phyloP scores from a whole-genome alignment of 768 basidiomycete genomes.

The Macrolepiota fuliginosa region DNA sequence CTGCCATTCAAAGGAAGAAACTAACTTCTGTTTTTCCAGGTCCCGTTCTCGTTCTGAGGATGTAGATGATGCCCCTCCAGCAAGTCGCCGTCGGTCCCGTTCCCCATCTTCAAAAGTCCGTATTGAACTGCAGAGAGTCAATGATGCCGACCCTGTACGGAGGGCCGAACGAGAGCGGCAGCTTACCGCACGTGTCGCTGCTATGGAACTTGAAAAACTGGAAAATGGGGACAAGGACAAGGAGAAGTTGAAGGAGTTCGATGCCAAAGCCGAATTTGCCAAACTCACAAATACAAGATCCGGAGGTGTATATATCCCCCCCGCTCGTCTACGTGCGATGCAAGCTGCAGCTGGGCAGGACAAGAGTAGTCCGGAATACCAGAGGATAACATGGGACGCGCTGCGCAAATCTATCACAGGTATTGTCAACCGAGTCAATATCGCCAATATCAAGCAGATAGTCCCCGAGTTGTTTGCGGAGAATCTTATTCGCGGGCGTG shows the following conservation, averaged over 20 bases:
- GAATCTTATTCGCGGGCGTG: constrained; percentile 91
- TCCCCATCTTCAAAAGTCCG: constrained; percentile 34
- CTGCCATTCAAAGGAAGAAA: not conserved
- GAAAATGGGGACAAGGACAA: constrained; percentile 39
- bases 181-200: constrained; percentile 67
- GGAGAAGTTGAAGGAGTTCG: constrained; percentile 46
- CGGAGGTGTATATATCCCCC: constrained; percentile 96
- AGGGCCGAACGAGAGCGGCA: constrained; percentile 78
- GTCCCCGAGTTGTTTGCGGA: constrained; percentile 90
- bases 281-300: constrained; percentile 80
- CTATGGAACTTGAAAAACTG: constrained; percentile 61
- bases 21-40: constrained; percentile 26
- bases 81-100: constrained; percentile 42
- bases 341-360: constrained; percentile 80
- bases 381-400: constrained; percentile 96
- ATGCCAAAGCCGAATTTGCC: constrained; percentile 84
- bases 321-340: constrained; percentile 87
- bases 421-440: constrained; percentile 99
- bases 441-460: constrained; percentile 92
- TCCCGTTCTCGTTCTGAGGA: constrained; percentile 47
- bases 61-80: constrained; percentile 38
- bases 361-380: constrained; percentile 86
- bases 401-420: constrained; percentile 96
- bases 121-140: constrained; percentile 38
- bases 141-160: constrained; percentile 76